Conservation (phyloP, 2,329 filamentous ascomycete genomes). For the Exophiala viscosa region DNA sequence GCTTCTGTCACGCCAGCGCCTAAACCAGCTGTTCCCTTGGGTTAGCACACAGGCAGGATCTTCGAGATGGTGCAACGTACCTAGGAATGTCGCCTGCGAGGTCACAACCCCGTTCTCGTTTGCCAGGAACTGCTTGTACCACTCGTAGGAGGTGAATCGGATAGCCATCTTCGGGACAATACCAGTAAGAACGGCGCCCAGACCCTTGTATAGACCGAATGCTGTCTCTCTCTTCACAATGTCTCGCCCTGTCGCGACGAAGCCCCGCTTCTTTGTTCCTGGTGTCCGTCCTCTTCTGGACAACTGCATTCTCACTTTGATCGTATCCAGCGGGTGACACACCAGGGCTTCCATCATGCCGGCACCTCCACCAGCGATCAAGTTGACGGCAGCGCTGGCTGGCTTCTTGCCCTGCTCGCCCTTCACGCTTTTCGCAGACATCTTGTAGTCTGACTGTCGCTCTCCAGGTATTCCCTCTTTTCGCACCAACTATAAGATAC, state of each 20-base stretch:
- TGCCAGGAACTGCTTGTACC: conserved; percentile 81
- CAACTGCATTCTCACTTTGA: conserved; percentile 99
- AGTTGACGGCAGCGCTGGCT: conserved; percentile 80
- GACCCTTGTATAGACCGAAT: conserved; percentile 90
- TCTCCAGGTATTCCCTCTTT: not conserved
- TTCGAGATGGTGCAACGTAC: conserved; percentile 41
- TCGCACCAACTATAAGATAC: no score
- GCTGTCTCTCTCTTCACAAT: conserved; percentile 89
- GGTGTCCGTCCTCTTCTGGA: conserved; percentile 78
- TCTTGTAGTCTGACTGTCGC: conserved; percentile 31
- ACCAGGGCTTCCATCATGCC: conserved; percentile 99
- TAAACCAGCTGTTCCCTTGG: conserved; percentile 64
- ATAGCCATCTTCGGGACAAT: conserved; percentile 99
- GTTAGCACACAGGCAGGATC: conserved; percentile 8
- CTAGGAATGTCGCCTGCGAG: conserved; percentile 68
- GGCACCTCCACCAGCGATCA: conserved; percentile 95
- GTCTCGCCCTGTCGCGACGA: conserved; percentile 77
- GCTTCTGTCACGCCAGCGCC: conserved; percentile 93
- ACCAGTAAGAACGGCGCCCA: conserved; percentile 93
- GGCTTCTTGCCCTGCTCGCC: conserved; percentile 66
- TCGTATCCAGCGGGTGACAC: conserved; percentile 94
- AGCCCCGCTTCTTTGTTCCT: conserved; percentile 79
- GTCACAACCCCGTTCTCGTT: conserved; percentile 65
- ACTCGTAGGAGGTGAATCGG: conserved; percentile 94
- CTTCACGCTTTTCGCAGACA: conserved; percentile 59